These are phyloP conservation scores for Talaromyces nanjingensis DNA, from an alignment of 495 filamentous ascomycete genomes.

Conservation along the genomic window DNA sequence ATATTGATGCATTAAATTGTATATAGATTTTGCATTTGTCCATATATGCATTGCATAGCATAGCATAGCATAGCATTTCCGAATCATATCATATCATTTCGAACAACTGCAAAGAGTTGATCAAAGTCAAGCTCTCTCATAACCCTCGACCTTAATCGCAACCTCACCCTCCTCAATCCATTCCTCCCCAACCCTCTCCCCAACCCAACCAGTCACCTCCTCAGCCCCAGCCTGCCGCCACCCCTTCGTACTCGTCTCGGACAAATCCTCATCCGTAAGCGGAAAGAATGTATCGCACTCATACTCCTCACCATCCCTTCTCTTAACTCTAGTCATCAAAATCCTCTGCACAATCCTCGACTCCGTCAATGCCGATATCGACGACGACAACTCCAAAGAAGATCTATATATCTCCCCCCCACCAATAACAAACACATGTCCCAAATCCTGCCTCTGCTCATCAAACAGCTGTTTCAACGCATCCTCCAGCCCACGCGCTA, in stretches of 20 bases:
- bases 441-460: slow-evolving; percentile 23
- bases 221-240: slow-evolving; percentile 30
- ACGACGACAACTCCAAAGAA: slow-evolving; percentile 49
- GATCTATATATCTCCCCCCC: slow-evolving; percentile 76
- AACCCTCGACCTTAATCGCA: slow-evolving; percentile 39
- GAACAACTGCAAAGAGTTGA: neutral
- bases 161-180: slow-evolving; percentile 41
- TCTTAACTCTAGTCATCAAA: slow-evolving; percentile 38
- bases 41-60: neutral
- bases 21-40: slow-evolving; percentile 1
- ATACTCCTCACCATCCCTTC: slow-evolving; percentile 43
- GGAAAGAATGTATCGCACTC: slow-evolving; percentile 91
- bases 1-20: neutral
- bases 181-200: slow-evolving; percentile 30
- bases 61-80: neutral
- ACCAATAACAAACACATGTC: slow-evolving; percentile 77
- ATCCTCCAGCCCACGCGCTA: slow-evolving; percentile 43
- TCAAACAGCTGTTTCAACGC: slow-evolving; percentile 33
- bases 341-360: slow-evolving; percentile 22
- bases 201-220: slow-evolving; percentile 39
- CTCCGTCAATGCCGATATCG: neutral
- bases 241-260: slow-evolving; percentile 13
- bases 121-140: slow-evolving; percentile 20
- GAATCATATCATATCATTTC: neutral
- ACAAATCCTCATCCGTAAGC: slow-evolving; percentile 30